Base-by-base conservation (phyloP, 305 asterid species). In the Stenogyne calaminthoides region DNA sequence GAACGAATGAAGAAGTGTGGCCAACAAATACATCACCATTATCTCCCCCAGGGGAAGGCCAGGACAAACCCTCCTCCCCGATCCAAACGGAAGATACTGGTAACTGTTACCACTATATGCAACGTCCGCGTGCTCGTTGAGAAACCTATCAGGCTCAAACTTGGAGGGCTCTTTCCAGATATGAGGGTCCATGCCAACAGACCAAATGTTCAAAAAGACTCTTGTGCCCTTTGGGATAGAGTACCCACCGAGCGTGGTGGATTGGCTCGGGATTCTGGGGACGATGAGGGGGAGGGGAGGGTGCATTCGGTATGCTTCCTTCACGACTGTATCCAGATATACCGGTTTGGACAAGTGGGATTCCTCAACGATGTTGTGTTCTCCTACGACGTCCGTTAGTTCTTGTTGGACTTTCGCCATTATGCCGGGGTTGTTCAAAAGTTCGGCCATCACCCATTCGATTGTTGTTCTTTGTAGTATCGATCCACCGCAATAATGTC, bases 71-170 rank as follows among this genome's bases (percentile, higher is more conserved):
- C 89, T 80, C 32, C 89, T 73, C 14, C 89, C 87, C 8, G 89
- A 85, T 15, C 87, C 89, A 55, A 85, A 85, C 5, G 89, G 87
- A 12, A 82, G 73, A 36, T 67, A 85, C 60, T 80, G 58, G 2
- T 69, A 73, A 60, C 34, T 55, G 18, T 80, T 83, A 9, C 87
- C 89, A 4, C 16, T 49, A 15, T 65, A 85, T 32, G 83, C 82
- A 0, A 37, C 36, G n/a, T 76, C 60, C 0, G 15, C 67, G 6
- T 55, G 46, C 37, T 4, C 69, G 7, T 9, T 56, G 37, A 85
- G 51, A 49, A 87, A 85, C 59, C 91, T 85, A n/a, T 77, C 85
- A 0, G 91, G 91, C 12, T 57, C 60, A 42, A 82, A 86, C 40
- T 82, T 73, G 14, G 69, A 9, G 0, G 84, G 84, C 46, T 70